These are phyloP conservation scores for Cyathus striatus DNA, from an alignment of 768 basidiomycete genomes.

Conservation along the genomic window DNA sequence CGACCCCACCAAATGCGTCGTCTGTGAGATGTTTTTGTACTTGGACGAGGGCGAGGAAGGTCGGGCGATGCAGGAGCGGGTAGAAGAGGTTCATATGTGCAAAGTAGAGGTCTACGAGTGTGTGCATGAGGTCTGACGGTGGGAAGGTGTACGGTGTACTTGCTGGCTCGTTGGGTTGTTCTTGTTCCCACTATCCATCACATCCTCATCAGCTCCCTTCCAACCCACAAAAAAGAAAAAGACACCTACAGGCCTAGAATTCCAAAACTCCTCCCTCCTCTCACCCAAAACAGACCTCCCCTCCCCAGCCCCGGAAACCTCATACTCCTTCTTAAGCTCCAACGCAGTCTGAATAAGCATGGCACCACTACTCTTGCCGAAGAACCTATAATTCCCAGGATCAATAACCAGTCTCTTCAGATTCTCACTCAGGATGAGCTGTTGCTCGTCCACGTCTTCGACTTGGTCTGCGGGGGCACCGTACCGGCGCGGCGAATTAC, in stretches of 20 bases:
- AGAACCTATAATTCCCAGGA: conserved; percentile 37
- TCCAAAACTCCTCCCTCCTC: conserved; percentile 34
- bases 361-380: conserved; percentile 52
- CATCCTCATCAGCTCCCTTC: background rate
- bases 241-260: conserved; percentile 23
- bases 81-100: conserved; percentile 43
- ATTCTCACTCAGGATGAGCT: conserved; percentile 28
- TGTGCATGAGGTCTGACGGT: conserved; percentile 39
- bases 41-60: conserved; percentile 48
- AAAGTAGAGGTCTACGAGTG: conserved; percentile 67
- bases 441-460: conserved; percentile 29
- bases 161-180: conserved; percentile 5
- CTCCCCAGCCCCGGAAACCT: conserved; percentile 21
- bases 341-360: conserved; percentile 52
- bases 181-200: conserved; percentile 30
- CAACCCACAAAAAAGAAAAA: background rate
- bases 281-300: conserved; percentile 8
- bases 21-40: conserved; percentile 48
- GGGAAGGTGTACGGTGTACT: conserved; percentile 39
- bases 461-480: conserved; percentile 11
- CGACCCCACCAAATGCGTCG: conserved; percentile 47
- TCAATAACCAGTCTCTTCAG: conserved; percentile 27
- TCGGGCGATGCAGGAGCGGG: conserved; percentile 71
- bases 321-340: conserved; percentile 53
- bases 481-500: conserved; percentile 24